Evolutionary conservation across 371 early-diverging fungal genomes (phyloP).

Genomic region (Thermomucor indicae-seudaticae): DNA sequence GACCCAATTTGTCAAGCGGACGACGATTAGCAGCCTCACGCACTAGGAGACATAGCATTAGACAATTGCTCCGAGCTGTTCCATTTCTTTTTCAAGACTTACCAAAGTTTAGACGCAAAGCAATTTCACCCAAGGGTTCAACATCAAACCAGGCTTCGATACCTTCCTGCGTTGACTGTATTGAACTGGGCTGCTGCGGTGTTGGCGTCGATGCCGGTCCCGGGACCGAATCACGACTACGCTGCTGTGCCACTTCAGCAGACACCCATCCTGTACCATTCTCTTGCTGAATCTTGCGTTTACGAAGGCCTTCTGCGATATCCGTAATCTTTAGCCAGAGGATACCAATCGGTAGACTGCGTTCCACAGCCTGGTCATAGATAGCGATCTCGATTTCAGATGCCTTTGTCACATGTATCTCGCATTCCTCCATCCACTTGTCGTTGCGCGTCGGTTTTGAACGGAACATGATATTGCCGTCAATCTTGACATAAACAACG

Average conservation of each 20-base stretch:
- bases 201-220: not conserved
- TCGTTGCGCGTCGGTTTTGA: conserved; percentile 68
- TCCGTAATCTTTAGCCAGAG: conserved; percentile 83
- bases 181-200: conserved; percentile 10
- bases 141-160: conserved; percentile 87
- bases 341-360: conserved; percentile 70
- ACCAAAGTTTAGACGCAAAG: conserved; percentile 78
- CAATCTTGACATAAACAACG: conserved; percentile 79
- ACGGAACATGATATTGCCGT: conserved; percentile 74
- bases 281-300: conserved; percentile 61
- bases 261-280: conserved; percentile 51
- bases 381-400: conserved; percentile 89
- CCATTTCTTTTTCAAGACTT: conserved; percentile 9
- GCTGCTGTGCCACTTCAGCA: conserved; percentile 38
- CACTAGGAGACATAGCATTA: conserved; percentile 11
- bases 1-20: conserved; percentile 73
- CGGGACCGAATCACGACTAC: conserved; percentile 6
- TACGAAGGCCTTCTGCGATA: conserved; percentile 74
- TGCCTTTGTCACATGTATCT: conserved; percentile 81
- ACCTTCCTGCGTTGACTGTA: conserved; percentile 45
- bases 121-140: conserved; percentile 88
- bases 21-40: conserved; percentile 47
- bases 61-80: not conserved
- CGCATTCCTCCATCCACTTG: conserved; percentile 84
- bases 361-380: conserved; percentile 67